Percentiles rank a stretch among this genome's conserved stretches.
Conservation (phyloP, 2,329 filamentous ascomycete species). For the Pleurostoma richardsiae region DNA sequence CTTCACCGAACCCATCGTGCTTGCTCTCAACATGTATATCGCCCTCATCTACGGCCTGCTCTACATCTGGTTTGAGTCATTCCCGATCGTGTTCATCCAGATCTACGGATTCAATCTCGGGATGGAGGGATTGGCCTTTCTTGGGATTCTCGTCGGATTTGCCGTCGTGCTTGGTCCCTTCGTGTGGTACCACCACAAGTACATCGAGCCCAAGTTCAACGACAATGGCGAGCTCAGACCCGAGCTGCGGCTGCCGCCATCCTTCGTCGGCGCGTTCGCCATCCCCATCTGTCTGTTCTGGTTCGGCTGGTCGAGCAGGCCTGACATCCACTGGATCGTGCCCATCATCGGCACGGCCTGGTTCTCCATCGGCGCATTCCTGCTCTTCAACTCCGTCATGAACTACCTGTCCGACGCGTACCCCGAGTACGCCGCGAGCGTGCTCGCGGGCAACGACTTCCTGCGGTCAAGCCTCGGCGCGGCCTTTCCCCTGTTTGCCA, state of each 20-base stretch:
- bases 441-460: slow-evolving; percentile 7
- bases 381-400: slow-evolving; percentile 8
- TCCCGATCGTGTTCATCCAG: slow-evolving; percentile 45
- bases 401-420: slow-evolving; percentile 9
- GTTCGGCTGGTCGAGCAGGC: slow-evolving; percentile 47
- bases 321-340: slow-evolving; percentile 8
- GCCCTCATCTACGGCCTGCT: slow-evolving; percentile 43
- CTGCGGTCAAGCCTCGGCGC: slow-evolving; percentile 4
- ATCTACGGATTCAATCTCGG: slow-evolving; percentile 46
- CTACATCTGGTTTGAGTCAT: slow-evolving; percentile 48
- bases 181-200: slow-evolving; percentile 59
- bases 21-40: slow-evolving; percentile 56
- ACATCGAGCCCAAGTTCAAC: slow-evolving; percentile 56
- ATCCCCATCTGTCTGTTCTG: slow-evolving; percentile 50
- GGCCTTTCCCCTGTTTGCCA: slow-evolving; percentile 12
- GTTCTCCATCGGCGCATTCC: slow-evolving; percentile 7
- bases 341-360: slow-evolving; percentile 7
- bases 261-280: slow-evolving; percentile 50
- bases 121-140: slow-evolving; percentile 40
- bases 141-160: slow-evolving; percentile 39
- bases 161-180: slow-evolving; percentile 48
- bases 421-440: slow-evolving; percentile 4
- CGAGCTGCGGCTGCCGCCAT: slow-evolving; percentile 60
- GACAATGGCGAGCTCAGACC: slow-evolving; percentile 54
- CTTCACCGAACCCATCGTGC: slow-evolving; percentile 46